Evolutionary conservation across 495 filamentous ascomycete genomes (phyloP), one percentile per base, ranked within the genome.

Genomic region (Neurospora discreta): DNA sequence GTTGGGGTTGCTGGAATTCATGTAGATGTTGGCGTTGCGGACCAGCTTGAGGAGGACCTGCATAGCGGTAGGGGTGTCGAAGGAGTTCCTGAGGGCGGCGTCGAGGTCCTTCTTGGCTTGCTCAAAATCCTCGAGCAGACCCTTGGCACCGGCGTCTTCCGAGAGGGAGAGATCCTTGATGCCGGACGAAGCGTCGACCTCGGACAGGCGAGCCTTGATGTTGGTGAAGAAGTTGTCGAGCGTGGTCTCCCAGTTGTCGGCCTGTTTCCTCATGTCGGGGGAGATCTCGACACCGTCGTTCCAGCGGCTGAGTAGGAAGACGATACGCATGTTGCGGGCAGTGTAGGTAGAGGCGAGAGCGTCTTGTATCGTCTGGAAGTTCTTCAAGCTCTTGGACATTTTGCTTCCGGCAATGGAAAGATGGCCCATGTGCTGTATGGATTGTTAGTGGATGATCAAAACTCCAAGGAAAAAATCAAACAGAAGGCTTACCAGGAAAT

Each of bases 301-400:
- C 95, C 95, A 99, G 10, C 87, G 86, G 60, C 93, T 92, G 68
- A 97, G 87, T 39, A 99, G 79, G 82, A 99, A 97, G 10, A 95
- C 90, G 68, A 98, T 91, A 38, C 95, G 85, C 82, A 98, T 84
- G 33, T 87, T 87, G 44, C 95, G 87, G 0, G 95, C 82, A 0
- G 92, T 97, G 86, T 92, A 97, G 26, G 89, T 90, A 0, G 81
- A 83, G 8, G 85, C 86, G 1, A 99, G 84, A 0, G 94, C 93
- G 75, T 95, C 91, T 10, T 91, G 87, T 73, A 99, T 97, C 0
- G 95, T 97, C n/a, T 92, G 93, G 80, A 98, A 99, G 81, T 98
- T 99, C 84, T 99, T 98, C 71, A 98, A 79, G 7, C 88, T 91
- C 81, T 98, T 98, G 68, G 89, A 92, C 95, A 99, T 99, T 79